Base-by-base conservation (phyloP, 2,329 filamentous ascomycete genomes). In the Arthrinium puccinioides region DNA sequence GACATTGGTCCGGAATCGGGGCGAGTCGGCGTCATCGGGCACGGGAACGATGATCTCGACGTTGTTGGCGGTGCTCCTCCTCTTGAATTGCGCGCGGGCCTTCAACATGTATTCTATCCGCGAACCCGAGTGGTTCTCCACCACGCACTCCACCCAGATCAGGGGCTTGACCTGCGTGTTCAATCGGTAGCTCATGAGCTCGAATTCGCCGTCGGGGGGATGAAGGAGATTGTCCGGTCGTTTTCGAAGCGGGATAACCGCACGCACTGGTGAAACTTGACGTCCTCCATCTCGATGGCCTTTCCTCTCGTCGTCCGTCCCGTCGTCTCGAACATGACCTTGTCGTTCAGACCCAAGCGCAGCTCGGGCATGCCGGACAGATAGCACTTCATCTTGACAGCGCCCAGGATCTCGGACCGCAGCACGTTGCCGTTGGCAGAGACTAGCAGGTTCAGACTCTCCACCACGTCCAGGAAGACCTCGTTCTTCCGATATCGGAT, bases 331-430 rank as follows among this genome's bases (percentile, higher is more conserved):
- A 98, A 98, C 92, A 98, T 98, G 62, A 87, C 92, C 67, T 98
- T 98, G 70, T 98, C 92, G 68, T 98, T 98, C 57, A 98, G 67
- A 5, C 92, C 92, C 35, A 98, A 66, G 20, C 92, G 83, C 54
- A 98, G 66, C 66, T 98, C 92, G 9, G 92, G 92, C 92, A 98
- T 98, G 41, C 92, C 92, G 32, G 87, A 95, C 13, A 98, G 74
- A 59, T 98, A 98, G 66, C 92, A 98, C 67, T 98, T 98, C 92
- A 98, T 96, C 70, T 98, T 98, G 62, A 98, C 82, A 29, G 92
- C 89, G 38, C 92, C 92, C 18, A 98, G 72, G 52, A 98, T 98
- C 67, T 98, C 92, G 7, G 88, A 95, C 18, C 92, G 84, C 43
- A 98, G 70, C 5, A 98, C 92, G 57, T 95, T 97, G 61, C 92